Evolutionary conservation across 192 early-diverging fungal species (phyloP).

Genomic region (Linderina pennispora): DNA sequence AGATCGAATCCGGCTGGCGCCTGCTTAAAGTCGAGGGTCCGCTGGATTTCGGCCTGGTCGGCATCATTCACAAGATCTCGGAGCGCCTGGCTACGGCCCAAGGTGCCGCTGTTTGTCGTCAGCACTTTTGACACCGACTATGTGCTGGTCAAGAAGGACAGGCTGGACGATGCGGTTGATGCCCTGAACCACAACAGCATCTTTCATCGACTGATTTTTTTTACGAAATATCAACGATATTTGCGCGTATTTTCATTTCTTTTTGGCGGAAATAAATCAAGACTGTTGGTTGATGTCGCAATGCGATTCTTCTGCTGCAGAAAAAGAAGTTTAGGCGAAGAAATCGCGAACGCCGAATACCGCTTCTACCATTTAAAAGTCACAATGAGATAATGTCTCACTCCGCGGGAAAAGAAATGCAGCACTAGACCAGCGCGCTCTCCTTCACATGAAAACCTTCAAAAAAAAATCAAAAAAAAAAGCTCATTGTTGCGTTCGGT

Average conservation of each 20-base stretch:
- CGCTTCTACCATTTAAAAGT: no score
- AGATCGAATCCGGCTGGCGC: neutral
- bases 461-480: no score
- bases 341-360: no score
- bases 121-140: conserved; percentile 55
- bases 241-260: neutral
- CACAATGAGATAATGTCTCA: no score
- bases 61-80: conserved; percentile 33
- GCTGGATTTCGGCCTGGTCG: conserved; percentile 50
- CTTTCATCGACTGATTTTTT: no score
- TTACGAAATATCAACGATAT: neutral
- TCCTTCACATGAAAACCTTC: no score
- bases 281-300: no score
- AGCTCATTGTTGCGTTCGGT: no score
- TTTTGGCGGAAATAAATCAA: neutral
- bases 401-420: no score
- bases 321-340: no score
- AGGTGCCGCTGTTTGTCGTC: conserved; percentile 45
- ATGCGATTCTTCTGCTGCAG: no score
- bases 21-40: conserved; percentile 29
- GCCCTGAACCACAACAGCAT: neutral
- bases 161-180: neutral
- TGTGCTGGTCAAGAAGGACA: conserved; percentile 36
- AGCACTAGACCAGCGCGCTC: no score
- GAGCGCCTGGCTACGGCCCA: conserved; percentile 21